These are phyloP conservation scores for Epichloe brachyelytri DNA, from an alignment of 2,329 filamentous ascomycete species.

Conservation along the genomic window DNA sequence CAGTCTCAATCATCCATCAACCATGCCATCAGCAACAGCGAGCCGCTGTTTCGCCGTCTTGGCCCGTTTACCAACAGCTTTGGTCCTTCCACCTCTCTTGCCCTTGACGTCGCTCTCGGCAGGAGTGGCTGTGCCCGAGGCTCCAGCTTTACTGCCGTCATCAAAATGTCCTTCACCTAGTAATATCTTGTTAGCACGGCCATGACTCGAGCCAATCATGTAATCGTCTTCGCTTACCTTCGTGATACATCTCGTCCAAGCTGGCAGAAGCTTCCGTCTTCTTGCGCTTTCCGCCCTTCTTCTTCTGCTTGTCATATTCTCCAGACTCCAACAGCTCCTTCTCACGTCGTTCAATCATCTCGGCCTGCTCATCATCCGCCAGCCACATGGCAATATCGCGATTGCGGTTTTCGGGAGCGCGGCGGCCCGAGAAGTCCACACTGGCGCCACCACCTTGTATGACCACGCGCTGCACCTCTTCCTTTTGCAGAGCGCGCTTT, in stretches of 20 bases:
- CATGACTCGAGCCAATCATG: neutral
- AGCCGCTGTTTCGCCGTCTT: slow-evolving; percentile 58
- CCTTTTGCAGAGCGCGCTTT: slow-evolving; percentile 92
- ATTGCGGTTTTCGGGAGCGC: slow-evolving; percentile 78
- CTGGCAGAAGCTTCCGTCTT: slow-evolving; percentile 46
- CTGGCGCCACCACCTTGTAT: slow-evolving; percentile 83
- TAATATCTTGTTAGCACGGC: slow-evolving; percentile 1
- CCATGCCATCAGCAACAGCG: slow-evolving; percentile 50
- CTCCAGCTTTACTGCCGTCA: slow-evolving; percentile 56
- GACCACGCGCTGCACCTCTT: slow-evolving; percentile 95
- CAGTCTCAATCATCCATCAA: slow-evolving; percentile 13
- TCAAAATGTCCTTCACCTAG: slow-evolving; percentile 94
- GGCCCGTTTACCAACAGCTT: slow-evolving; percentile 37
- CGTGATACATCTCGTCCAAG: slow-evolving; percentile 96
- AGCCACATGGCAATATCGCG: slow-evolving; percentile 99
- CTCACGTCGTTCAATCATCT: slow-evolving; percentile 85
- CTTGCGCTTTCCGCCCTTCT: slow-evolving; percentile 43
- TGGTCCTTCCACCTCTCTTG: slow-evolving; percentile 43
- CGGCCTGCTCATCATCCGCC: slow-evolving; percentile 90
- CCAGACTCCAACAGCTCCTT: slow-evolving; percentile 71
- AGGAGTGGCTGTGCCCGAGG: slow-evolving; percentile 74
- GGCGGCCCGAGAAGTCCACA: slow-evolving; percentile 92
- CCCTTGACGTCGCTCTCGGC: slow-evolving; percentile 41
- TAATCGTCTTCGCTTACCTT: slow-evolving; percentile 52
- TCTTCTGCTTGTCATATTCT: slow-evolving; percentile 50